phyloP scores from a whole-genome alignment of 2,329 filamentous ascomycete genomes.

The Colletotrichum eremochloae region DNA sequence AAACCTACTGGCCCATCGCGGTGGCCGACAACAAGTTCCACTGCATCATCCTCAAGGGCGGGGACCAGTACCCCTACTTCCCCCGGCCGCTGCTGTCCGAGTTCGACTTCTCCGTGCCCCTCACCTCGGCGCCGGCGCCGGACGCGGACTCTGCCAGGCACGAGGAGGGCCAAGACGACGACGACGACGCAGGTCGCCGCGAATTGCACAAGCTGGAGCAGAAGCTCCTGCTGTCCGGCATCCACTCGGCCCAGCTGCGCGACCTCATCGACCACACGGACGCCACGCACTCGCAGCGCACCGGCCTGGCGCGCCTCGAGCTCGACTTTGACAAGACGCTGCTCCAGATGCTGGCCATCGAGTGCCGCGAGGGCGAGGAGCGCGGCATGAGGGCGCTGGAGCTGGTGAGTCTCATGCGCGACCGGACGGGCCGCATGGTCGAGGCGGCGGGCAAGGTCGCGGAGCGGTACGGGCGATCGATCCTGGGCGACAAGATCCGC shows the following conservation, averaged over 20 bases:
- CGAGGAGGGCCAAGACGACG: slow-evolving; percentile 48
- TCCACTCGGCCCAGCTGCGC: slow-evolving; percentile 80
- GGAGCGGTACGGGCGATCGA: slow-evolving; percentile 81
- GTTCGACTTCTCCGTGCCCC: slow-evolving; percentile 90
- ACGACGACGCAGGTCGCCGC: slow-evolving; percentile 48
- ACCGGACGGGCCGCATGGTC: slow-evolving; percentile 88
- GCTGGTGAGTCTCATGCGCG: slow-evolving; percentile 86
- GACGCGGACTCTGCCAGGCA: slow-evolving; percentile 52
- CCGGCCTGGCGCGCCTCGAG: slow-evolving; percentile 77
- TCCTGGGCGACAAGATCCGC: slow-evolving; percentile 91
- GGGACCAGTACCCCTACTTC: slow-evolving; percentile 93
- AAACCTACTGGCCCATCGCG: slow-evolving; percentile 95
- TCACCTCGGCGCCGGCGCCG: slow-evolving; percentile 66
- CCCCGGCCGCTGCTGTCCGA: slow-evolving; percentile 90
- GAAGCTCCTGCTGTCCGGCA: slow-evolving; percentile 79
- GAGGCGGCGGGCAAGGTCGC: slow-evolving; percentile 93
- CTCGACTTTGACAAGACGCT: slow-evolving; percentile 91
- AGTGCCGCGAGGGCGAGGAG: slow-evolving; percentile 94
- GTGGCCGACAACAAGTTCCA: slow-evolving; percentile 94
- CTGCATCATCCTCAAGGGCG: slow-evolving; percentile 98
- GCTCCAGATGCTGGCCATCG: slow-evolving; percentile 87
- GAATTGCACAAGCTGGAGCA: slow-evolving; percentile 81
- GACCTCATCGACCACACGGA: slow-evolving; percentile 80
- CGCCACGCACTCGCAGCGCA: slow-evolving; percentile 73
- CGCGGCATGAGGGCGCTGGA: slow-evolving; percentile 95